Conservation (phyloP, 2,329 filamentous ascomycete genomes). For the Metarhizium guizhouense region DNA sequence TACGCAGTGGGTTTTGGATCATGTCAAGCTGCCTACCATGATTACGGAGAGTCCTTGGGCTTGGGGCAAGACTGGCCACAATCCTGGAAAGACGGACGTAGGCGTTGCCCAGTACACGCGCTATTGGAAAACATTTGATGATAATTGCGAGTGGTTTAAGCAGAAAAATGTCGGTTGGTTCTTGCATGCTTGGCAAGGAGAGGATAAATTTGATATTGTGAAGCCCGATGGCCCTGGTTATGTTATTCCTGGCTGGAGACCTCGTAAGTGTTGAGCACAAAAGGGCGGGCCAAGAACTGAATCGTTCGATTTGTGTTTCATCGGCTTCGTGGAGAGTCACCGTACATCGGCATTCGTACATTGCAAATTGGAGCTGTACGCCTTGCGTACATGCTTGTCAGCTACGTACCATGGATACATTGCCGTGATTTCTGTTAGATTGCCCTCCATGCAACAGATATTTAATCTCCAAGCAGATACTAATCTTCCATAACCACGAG, state of each 20-base stretch:
- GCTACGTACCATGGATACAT: no score
- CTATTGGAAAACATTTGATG: slow-evolving; percentile 12
- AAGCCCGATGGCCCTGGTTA: slow-evolving; percentile 11
- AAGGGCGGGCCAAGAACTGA: not conserved
- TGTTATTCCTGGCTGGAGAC: slow-evolving; percentile 11
- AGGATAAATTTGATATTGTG: slow-evolving; percentile 12
- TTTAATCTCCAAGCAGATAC: not conserved
- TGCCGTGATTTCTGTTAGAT: not conserved
- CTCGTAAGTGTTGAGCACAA: slow-evolving; percentile 7
- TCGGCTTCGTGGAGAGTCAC: not conserved
- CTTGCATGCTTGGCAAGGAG: slow-evolving; percentile 11
- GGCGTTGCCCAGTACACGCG: slow-evolving; percentile 9
- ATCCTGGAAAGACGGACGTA: slow-evolving; percentile 9
- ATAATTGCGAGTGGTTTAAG: slow-evolving; percentile 13
- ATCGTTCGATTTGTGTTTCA: not conserved
- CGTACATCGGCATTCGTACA: not conserved
- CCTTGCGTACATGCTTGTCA: no score
- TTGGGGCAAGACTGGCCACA: slow-evolving; percentile 10
- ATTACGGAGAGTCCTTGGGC: slow-evolving; percentile 13
- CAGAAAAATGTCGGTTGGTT: slow-evolving; percentile 11
- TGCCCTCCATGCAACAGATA: not conserved
- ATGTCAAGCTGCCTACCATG: slow-evolving; percentile 10
- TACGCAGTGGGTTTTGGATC: slow-evolving; percentile 9
- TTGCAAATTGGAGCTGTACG: not conserved
- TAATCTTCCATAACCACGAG: not conserved